Conservation (phyloP, 768 basidiomycete genomes). For the Rhizopogon salebrosus region DNA sequence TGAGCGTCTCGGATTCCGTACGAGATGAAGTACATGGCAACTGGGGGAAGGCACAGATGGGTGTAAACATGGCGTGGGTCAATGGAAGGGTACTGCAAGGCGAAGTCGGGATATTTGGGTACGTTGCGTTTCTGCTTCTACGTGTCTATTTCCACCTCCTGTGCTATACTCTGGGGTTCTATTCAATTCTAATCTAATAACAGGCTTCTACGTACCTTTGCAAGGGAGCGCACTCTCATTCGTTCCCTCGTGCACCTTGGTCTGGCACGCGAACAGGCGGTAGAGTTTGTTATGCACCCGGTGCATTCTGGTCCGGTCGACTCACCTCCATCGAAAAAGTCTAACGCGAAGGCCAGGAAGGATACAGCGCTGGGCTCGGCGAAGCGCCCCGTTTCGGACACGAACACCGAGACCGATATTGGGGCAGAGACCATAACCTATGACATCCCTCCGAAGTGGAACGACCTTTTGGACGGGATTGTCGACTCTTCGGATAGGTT, state of each 20-base stretch:
- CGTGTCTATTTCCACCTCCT: background rate
- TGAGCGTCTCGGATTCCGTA: slow-evolving; percentile 47
- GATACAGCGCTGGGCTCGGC: slow-evolving; percentile 8
- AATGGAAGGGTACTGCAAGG: slow-evolving; percentile 75
- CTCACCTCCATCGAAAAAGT: background rate
- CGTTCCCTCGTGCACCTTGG: slow-evolving; percentile 55
- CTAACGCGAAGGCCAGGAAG: background rate
- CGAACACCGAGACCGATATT: slow-evolving; percentile 44
- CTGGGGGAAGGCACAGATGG: slow-evolving; percentile 43
- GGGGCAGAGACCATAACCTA: slow-evolving; percentile 54
- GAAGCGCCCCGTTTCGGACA: slow-evolving; percentile 1
- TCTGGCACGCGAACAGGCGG: slow-evolving; percentile 56
- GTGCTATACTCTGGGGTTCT: background rate
- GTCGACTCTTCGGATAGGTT: slow-evolving; percentile 86
- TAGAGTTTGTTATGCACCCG: slow-evolving; percentile 69
- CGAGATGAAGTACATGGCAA: slow-evolving; percentile 54
- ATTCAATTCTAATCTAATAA: background rate
- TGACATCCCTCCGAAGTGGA: slow-evolving; percentile 51
- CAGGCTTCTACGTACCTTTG: slow-evolving; percentile 64
- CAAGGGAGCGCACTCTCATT: slow-evolving; percentile 66
- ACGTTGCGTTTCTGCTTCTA: background rate
- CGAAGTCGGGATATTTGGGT: slow-evolving; percentile 53
- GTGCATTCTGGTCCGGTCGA: slow-evolving; percentile 35
- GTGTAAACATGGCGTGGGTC: slow-evolving; percentile 65
- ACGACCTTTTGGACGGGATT: slow-evolving; percentile 51